These are phyloP conservation scores for Omphalea diandra DNA, from an alignment of 441 rosid species.

Conservation along the genomic window DNA sequence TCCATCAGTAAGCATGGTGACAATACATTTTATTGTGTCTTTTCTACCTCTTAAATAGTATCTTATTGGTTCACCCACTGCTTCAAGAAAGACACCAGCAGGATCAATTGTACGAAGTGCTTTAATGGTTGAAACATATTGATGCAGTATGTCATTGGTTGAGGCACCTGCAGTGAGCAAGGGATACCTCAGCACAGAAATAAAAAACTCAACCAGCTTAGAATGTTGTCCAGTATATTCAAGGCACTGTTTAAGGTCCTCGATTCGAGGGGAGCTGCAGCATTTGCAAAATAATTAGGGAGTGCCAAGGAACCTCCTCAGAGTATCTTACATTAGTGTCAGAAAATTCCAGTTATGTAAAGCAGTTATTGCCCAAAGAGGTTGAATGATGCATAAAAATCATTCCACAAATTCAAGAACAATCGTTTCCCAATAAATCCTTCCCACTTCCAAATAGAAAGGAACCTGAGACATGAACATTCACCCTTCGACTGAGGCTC, in stretches of 20 bases:
- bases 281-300: slow-evolving; percentile 23
- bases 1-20: slow-evolving; percentile 98
- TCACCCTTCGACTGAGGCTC: not conserved
- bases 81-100: slow-evolving; percentile 93
- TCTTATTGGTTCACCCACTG: slow-evolving; percentile 95
- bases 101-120: slow-evolving; percentile 95
- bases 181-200: slow-evolving; percentile 80
- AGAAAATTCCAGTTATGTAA: slow-evolving; percentile 14
- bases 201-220: slow-evolving; percentile 87
- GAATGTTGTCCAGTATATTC: slow-evolving; percentile 96
- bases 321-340: too few relatives aligned
- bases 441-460: not conserved
- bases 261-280: slow-evolving; percentile 88
- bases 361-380: slow-evolving; percentile 12
- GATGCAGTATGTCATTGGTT: slow-evolving; percentile 98
- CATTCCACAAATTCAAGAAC: slow-evolving; percentile 14
- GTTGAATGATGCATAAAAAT: slow-evolving; percentile 2
- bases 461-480: not conserved
- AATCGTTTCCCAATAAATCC: not conserved
- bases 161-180: slow-evolving; percentile 99
- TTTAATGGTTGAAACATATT: slow-evolving; percentile 93
- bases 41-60: slow-evolving; percentile 89
- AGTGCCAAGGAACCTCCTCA: slow-evolving; percentile 14
- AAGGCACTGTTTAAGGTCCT: slow-evolving; percentile 93
- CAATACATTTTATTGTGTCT: slow-evolving; percentile 95